Evolutionary conservation across 2,329 filamentous ascomycete genomes (phyloP), one percentile per base, ranked within the genome.

Genomic region (Paecilomyces formosus): DNA sequence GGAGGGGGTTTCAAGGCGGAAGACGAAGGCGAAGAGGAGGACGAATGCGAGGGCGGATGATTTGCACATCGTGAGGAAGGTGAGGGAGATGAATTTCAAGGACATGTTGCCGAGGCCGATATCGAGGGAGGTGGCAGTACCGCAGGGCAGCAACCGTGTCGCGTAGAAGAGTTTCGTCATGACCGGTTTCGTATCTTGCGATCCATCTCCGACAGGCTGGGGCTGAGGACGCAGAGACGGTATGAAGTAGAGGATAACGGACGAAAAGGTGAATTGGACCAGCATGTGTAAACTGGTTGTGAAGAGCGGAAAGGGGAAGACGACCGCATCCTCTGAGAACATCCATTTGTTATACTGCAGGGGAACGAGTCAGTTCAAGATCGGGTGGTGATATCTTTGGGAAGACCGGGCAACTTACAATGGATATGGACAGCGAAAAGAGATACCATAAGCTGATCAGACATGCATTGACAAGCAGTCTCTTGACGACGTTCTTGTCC

Each of bases 61-160:
- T 82, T 99, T 99, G 78, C 94, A 97, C 94, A 99, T 97, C 60
- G 94, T 99, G 76, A 96, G 96, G 73, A 99, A 99, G 9, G 93
- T 97, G 65, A 99, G 84, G 50, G 90, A 92, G 67, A 99, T 97
- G 73, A 95, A 97, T 74, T 93, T 94, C 66, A 99, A 81, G 56
- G 91, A 96, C 74, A 91, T 96, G 71, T 99, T 99, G 63, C 94
- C 94, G 59, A 99, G 78, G 13, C 94, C 94, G 74, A 99, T 96
- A 72, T 99, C 94, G 60, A 99, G 82, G 12, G 93, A 94, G 0
- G 94, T 99, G 5, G 94, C 92, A 51, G 88, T 85, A 65, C 93
- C 94, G 71, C 94, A 97, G 1, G 94, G 94, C 2, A 90, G 89
- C 64, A 99, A 90, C 62, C 94, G 85, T 11, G 91, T 95, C 33